Conservation (phyloP, 257 asterid genomes). For the Leonotis leonurus region DNA sequence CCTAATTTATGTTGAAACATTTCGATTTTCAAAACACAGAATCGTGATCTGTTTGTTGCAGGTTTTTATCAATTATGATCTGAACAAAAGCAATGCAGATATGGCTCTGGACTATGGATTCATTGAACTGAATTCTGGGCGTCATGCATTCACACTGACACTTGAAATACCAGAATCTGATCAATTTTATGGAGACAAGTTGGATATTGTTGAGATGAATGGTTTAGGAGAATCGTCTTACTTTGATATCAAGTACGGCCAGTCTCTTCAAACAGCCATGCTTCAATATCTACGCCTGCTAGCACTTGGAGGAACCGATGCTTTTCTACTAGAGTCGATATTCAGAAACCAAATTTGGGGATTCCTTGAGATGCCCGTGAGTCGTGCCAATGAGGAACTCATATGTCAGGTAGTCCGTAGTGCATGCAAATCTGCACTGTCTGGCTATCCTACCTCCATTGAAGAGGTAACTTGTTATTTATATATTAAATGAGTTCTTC, state of each 20-base stretch:
- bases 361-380: constrained; percentile 69
- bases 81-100: constrained; percentile 91
- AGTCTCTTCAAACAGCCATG: constrained; percentile 74
- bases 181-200: constrained; percentile 61
- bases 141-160: too few relatives aligned
- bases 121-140: too few relatives aligned
- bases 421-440: constrained; percentile 75
- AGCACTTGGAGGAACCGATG: constrained; percentile 83
- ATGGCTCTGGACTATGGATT: constrained; percentile 96
- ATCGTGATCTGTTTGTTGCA: constrained; percentile 27
- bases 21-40: background rate
- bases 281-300: too few relatives aligned
- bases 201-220: constrained; percentile 77
- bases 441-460: constrained; percentile 72
- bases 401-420: too few relatives aligned
- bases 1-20: background rate
- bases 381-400: constrained; percentile 84
- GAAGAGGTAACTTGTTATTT: constrained; percentile 55
- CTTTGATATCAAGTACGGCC: constrained; percentile 71
- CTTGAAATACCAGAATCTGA: too few relatives aligned
- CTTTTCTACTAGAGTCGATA: constrained; percentile 76
- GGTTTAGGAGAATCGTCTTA: constrained; percentile 63
- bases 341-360: constrained; percentile 74
- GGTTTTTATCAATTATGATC: constrained; percentile 77
- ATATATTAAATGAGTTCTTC: background rate